These are phyloP conservation scores for Acorus calamus DNA, from an alignment of 106 monocot species.

Conservation along the genomic window DNA sequence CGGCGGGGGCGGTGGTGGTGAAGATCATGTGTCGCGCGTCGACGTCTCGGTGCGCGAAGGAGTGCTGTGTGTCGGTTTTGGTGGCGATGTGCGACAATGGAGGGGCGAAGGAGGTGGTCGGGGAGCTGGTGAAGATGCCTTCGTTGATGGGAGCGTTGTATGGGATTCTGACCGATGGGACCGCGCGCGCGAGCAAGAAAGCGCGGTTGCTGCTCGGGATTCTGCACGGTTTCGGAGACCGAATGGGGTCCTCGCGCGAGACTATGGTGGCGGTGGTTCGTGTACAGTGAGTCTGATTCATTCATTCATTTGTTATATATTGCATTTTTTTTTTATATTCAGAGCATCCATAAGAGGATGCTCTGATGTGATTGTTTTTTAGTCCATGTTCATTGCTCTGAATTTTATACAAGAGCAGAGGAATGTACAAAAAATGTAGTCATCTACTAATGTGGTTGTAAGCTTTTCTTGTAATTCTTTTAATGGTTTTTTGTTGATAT, in stretches of 20 bases:
- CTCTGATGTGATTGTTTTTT: no score
- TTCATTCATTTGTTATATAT: no score
- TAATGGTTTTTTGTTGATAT: no score
- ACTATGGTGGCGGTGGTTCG: constrained; percentile 9
- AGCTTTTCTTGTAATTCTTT: no score
- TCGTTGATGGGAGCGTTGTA: constrained; percentile 50
- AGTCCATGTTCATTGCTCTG: no score
- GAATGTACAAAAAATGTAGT: no score
- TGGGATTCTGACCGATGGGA: constrained; percentile 32
- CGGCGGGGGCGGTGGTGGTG: constrained; percentile 17
- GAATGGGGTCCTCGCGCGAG: not conserved
- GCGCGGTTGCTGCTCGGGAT: constrained; percentile 38
- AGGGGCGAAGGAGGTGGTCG: constrained; percentile 17
- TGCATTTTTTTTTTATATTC: no score
- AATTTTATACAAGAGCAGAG: no score
- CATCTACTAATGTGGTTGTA: no score
- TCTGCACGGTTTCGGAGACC: constrained; percentile 27
- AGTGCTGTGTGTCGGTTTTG: constrained; percentile 43
- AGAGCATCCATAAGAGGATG: no score
- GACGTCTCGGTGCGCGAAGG: constrained; percentile 28
- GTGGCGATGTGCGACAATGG: constrained; percentile 46
- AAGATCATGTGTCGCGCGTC: constrained; percentile 30
- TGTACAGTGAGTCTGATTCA: constrained; percentile 8
- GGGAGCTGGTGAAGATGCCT: constrained; percentile 30
- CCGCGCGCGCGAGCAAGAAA: constrained; percentile 47